These are phyloP conservation scores for Fusarium clavum DNA, from an alignment of 2,329 filamentous ascomycete genomes.

Conservation along the genomic window DNA sequence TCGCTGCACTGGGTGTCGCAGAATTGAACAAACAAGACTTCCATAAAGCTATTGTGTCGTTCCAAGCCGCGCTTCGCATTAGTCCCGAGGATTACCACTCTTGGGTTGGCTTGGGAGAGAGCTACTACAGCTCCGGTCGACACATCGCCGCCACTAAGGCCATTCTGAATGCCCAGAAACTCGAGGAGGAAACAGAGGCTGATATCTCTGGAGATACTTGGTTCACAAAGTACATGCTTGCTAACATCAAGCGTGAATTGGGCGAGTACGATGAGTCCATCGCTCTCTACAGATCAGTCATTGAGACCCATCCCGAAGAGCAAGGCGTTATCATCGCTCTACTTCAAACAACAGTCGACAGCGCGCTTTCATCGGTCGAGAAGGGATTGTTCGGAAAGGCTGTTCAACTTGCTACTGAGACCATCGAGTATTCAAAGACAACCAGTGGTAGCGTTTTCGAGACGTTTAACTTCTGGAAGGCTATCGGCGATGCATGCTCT, in stretches of 20 bases:
- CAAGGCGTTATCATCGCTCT: conserved; percentile 89
- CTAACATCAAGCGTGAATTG: conserved; percentile 91
- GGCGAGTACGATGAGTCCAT: conserved; percentile 91
- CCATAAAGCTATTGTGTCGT: conserved; percentile 87
- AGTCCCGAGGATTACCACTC: conserved; percentile 91
- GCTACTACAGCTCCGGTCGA: conserved; percentile 92
- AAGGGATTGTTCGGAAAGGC: conserved; percentile 90
- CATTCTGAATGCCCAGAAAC: conserved; percentile 83
- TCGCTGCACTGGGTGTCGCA: conserved; percentile 90
- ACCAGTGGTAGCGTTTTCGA: conserved; percentile 71
- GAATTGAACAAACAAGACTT: conserved; percentile 96
- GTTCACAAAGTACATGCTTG: conserved; percentile 97
- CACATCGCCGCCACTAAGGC: conserved; percentile 95
- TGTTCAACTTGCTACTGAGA: conserved; percentile 74
- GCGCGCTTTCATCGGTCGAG: conserved; percentile 79
- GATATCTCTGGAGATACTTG: conserved; percentile 76
- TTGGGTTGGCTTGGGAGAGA: conserved; percentile 96
- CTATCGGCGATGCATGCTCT: conserved; percentile 87
- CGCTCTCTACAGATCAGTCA: conserved; percentile 77
- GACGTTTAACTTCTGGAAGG: conserved; percentile 96
- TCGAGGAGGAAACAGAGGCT: conserved; percentile 70
- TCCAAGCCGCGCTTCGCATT: conserved; percentile 88
- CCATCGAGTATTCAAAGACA: conserved; percentile 73
- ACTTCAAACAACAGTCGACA: conserved; percentile 88
- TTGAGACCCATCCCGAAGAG: conserved; percentile 75